A percentile compares a stretch with the other conserved stretches of the same genome.
Evolutionary conservation across 768 basidiomycete genomes (phyloP).

Genomic region (Roridomyces roridus): DNA sequence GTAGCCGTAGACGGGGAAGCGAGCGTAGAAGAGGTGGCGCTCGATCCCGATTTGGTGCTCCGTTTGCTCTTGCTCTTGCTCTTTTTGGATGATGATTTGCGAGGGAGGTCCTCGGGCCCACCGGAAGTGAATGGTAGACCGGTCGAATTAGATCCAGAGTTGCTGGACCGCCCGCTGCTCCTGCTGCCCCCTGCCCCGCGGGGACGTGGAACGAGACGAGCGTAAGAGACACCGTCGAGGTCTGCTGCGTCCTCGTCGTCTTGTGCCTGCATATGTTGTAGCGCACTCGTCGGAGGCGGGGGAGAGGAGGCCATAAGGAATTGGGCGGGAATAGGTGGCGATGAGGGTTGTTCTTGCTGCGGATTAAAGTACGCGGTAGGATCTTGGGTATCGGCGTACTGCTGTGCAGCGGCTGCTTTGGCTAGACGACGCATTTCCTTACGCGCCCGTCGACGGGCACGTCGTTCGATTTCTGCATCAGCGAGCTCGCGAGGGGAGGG

Average conservation of each 20-base stretch:
- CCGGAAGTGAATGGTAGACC: not conserved
- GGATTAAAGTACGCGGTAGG: not conserved
- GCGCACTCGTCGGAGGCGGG: not conserved
- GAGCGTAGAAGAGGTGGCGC: slow-evolving; percentile 10
- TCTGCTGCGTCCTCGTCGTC: slow-evolving; percentile 7
- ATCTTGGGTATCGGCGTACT: not conserved
- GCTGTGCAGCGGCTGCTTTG: not conserved
- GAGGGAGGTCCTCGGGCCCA: not conserved
- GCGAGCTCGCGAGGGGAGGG: not conserved
- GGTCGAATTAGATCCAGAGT: not conserved
- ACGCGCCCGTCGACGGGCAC: slow-evolving; percentile 1
- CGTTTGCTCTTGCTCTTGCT: not conserved
- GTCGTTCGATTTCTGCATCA: slow-evolving; percentile 9
- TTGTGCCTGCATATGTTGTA: not conserved
- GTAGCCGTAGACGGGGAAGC: not conserved
- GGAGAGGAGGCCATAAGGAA: too few relatives aligned
- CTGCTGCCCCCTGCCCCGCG: not conserved
- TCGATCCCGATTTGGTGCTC: not conserved
- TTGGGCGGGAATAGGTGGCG: too few relatives aligned
- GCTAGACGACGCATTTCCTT: slow-evolving; percentile 15
- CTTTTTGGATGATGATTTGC: not conserved
- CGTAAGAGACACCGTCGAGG: slow-evolving; percentile 1
- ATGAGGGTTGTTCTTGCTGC: not conserved
- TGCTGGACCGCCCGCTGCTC: not conserved
- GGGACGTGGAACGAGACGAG: not conserved